phyloP scores from a whole-genome alignment of 495 filamentous ascomycete species.

The Cairneyella variabilis region DNA sequence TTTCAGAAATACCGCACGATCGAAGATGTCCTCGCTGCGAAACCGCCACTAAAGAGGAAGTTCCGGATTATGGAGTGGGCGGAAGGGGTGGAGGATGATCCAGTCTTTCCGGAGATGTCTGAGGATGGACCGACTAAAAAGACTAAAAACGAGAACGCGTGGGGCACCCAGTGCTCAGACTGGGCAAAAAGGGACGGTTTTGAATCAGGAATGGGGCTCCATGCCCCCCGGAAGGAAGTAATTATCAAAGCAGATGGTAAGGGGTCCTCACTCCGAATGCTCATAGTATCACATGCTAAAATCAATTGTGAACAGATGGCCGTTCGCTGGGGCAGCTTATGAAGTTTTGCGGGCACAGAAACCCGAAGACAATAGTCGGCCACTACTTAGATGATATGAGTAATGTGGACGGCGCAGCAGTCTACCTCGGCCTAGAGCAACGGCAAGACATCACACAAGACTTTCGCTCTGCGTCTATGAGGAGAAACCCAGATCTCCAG shows the following conservation, averaged over 20 bases:
- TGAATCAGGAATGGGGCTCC: slow-evolving; percentile 10
- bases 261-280: slow-evolving; percentile 1
- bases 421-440: slow-evolving; percentile 16
- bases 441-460: slow-evolving; percentile 20
- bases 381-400: slow-evolving; percentile 25
- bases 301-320: slow-evolving; percentile 16
- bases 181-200: slow-evolving; percentile 17
- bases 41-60: slow-evolving; percentile 9
- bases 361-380: slow-evolving; percentile 19
- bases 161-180: slow-evolving; percentile 11
- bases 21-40: slow-evolving; percentile 6
- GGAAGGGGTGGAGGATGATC: no score
- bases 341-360: slow-evolving; percentile 23
- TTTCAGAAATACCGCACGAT: slow-evolving; percentile 11
- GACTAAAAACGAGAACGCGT: slow-evolving; percentile 15
- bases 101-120: no score
- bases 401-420: slow-evolving; percentile 18
- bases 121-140: slow-evolving; percentile 18
- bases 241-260: slow-evolving; percentile 15
- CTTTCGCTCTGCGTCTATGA: slow-evolving; percentile 19
- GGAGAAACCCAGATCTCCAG: slow-evolving; percentile 20
- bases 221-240: slow-evolving; percentile 14
- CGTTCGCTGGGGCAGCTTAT: slow-evolving; percentile 22
- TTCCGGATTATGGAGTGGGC: no score
- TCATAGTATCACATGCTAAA: slow-evolving; percentile 13